A percentile compares a stretch with the other conserved stretches of the same genome.
phyloP scores from a whole-genome alignment of 148 eudicot genomes.

The Pharnaceum exiguum region DNA sequence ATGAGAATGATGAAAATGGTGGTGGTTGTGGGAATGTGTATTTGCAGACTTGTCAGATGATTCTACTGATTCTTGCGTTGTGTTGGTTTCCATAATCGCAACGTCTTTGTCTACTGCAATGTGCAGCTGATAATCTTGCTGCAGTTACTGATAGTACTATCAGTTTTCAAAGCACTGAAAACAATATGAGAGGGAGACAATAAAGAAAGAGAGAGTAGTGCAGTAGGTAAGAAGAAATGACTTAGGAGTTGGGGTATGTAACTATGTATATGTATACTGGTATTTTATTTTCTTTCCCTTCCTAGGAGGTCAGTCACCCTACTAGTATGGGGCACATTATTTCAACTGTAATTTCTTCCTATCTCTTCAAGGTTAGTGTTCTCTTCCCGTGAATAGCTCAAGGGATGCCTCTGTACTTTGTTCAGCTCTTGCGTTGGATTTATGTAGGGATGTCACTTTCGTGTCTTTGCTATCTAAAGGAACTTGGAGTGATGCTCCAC shows the following conservation, averaged over 20 bases:
- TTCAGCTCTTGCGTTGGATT: conserved; percentile 6
- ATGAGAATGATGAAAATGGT: conserved; percentile 7
- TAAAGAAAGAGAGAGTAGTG: not conserved
- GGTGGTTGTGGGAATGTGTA: not conserved
- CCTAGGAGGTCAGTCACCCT: conserved; percentile 17
- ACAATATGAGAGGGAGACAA: conserved; percentile 1
- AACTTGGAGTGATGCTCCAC: not conserved
- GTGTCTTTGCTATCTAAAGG: not conserved
- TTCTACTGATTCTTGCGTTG: conserved; percentile 1
- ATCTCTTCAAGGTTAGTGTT: too few species aligned
- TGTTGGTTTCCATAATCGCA: conserved; percentile 3
- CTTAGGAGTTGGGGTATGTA: not conserved
- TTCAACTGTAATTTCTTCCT: not conserved
- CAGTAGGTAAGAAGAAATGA: not conserved
- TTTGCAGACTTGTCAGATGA: conserved; percentile 17
- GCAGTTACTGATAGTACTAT: not conserved
- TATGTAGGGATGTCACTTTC: conserved; percentile 9
- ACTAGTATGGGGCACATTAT: conserved; percentile 14
- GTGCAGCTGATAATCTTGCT: not conserved
- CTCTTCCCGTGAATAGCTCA: conserved; percentile 14
- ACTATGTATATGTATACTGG: too few species aligned
- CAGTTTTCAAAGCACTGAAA: conserved; percentile 11
- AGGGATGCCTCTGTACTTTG: conserved; percentile 1
- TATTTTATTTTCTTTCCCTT: not conserved
- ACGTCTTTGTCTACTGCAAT: too few species aligned